These are phyloP conservation scores for Fraxinus xanthoxyloides DNA, from an alignment of 305 asterid species.

Conservation along the genomic window DNA sequence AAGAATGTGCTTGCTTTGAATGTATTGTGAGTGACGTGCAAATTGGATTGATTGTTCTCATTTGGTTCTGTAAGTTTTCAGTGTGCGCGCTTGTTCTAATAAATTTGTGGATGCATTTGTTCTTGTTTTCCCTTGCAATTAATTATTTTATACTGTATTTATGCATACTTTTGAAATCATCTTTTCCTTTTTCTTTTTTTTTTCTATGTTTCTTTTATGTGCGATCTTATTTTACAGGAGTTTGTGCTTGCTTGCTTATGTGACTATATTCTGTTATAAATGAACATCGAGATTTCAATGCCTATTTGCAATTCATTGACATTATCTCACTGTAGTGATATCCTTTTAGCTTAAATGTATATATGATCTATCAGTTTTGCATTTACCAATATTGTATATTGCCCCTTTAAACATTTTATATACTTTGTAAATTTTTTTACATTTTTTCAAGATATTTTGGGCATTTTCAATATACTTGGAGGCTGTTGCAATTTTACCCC, in stretches of 20 bases:
- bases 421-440: neutral
- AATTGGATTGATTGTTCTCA: neutral
- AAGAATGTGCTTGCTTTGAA: neutral
- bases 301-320: neutral
- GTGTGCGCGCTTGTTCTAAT: neutral
- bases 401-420: neutral
- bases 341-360: neutral
- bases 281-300: neutral
- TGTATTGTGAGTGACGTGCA: neutral
- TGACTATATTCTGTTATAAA: neutral
- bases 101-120: neutral
- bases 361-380: neutral
- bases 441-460: constrained; percentile 68
- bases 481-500: constrained; percentile 96
- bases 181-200: neutral
- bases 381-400: neutral
- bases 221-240: neutral
- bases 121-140: neutral
- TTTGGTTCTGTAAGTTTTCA: neutral
- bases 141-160: neutral
- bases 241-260: neutral
- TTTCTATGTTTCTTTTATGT: neutral
- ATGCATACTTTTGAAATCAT: neutral
- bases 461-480: constrained; percentile 91
- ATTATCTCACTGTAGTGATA: neutral